A percentile compares a stretch with the other conserved stretches of the same genome.
These are phyloP conservation scores for Vicia sativa DNA, from an alignment of 306 rosid genomes.

Conservation along the genomic window DNA sequence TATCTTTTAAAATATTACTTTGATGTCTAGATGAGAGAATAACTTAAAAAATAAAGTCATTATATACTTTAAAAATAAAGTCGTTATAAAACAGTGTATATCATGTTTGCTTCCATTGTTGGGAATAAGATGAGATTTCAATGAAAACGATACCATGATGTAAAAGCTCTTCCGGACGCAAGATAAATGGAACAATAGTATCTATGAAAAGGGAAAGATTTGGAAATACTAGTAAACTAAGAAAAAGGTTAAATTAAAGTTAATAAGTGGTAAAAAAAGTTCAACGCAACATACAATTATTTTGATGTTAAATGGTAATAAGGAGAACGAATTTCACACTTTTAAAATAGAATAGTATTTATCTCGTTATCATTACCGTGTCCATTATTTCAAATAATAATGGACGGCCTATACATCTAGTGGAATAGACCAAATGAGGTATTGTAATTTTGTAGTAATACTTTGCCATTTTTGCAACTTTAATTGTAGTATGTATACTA, in stretches of 20 bases:
- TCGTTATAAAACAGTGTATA: not conserved
- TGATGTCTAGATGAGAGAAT: not conserved
- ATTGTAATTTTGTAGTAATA: not conserved
- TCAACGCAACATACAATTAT: not conserved
- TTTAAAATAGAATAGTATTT: constrained; percentile 5
- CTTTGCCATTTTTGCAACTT: not conserved
- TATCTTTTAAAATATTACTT: not conserved
- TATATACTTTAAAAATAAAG: not conserved
- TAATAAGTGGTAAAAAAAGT: constrained; percentile 23
- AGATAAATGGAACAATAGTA: constrained; percentile 18
- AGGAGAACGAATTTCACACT: constrained; percentile 21
- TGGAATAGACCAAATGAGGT: not conserved
- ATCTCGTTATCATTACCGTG: constrained; percentile 26
- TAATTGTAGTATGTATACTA: not conserved
- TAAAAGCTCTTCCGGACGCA: not conserved
- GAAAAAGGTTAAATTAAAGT: constrained; percentile 33
- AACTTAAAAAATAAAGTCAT: too few relatives aligned
- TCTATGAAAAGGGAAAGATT: constrained; percentile 22
- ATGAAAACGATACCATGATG: constrained; percentile 24
- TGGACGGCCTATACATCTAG: constrained; percentile 27
- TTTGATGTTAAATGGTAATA: not conserved
- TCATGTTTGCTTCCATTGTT: constrained; percentile 21
- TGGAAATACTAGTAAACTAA: constrained; percentile 12
- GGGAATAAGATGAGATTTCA: constrained; percentile 31
- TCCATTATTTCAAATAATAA: constrained; percentile 31